Percentiles rank a stretch among this genome's conserved stretches.
phyloP scores from a whole-genome alignment of 2,329 filamentous ascomycete genomes.

The Scytalidium lignicola region DNA sequence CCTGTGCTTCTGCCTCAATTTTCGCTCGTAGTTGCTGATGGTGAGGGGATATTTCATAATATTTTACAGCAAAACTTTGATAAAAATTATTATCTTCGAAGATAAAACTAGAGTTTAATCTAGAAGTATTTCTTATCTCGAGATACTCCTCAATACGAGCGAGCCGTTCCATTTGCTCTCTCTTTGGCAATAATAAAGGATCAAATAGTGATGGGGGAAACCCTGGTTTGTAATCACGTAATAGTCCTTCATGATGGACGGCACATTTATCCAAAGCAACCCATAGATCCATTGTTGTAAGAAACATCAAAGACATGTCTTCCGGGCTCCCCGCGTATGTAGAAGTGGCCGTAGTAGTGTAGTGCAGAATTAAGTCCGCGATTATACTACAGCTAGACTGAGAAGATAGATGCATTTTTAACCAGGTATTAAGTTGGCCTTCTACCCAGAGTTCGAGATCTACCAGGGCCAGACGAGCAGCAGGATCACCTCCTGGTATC shows the following conservation, averaged over 20 bases:
- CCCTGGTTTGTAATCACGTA: slow-evolving; percentile 42
- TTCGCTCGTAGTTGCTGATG: slow-evolving; percentile 31
- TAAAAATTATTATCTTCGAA: slow-evolving; percentile 32
- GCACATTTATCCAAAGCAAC: slow-evolving; percentile 47
- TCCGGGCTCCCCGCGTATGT: slow-evolving; percentile 39
- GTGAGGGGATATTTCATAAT: slow-evolving; percentile 37
- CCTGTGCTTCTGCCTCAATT: slow-evolving; percentile 36
- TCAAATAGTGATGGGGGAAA: slow-evolving; percentile 36
- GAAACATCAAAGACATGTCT: slow-evolving; percentile 46
- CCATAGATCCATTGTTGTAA: slow-evolving; percentile 56
- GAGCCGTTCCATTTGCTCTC: slow-evolving; percentile 41
- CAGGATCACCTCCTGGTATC: too few species aligned
- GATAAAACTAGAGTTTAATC: slow-evolving; percentile 23
- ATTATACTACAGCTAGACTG: slow-evolving; percentile 26
- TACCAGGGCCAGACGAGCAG: slow-evolving; percentile 19
- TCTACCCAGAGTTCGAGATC: slow-evolving; percentile 47
- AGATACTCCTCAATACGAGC: slow-evolving; percentile 43
- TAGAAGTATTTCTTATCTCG: slow-evolving; percentile 4
- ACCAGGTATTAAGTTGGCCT: slow-evolving; percentile 34
- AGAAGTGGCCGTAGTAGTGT: slow-evolving; percentile 23
- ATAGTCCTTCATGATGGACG: slow-evolving; percentile 30
- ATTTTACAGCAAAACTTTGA: slow-evolving; percentile 41
- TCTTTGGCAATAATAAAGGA: slow-evolving; percentile 39
- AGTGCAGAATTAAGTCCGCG: slow-evolving; percentile 26
- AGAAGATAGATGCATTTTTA: slow-evolving; percentile 20